These are phyloP conservation scores for Candida arabinofermentans DNA, from an alignment of 805 yeast genomes.

Conservation along the genomic window DNA sequence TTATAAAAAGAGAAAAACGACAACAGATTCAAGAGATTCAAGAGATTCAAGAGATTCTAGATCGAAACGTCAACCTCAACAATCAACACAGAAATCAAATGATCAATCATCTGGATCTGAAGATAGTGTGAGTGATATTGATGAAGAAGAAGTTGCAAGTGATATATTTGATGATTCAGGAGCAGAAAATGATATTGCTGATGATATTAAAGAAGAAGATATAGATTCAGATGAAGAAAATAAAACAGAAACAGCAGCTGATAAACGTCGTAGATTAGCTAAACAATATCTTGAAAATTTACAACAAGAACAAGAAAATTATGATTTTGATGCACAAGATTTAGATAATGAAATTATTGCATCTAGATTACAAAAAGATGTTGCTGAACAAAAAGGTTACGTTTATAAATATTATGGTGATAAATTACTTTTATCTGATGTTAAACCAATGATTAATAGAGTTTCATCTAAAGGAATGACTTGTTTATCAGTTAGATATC, in stretches of 20 bases:
- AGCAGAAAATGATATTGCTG: conserved; percentile 21
- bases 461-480: conserved; percentile 61
- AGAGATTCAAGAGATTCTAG: background rate
- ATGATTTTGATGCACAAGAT: conserved; percentile 83
- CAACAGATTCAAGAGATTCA: conserved; percentile 22
- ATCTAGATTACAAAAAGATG: conserved; percentile 78
- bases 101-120: conserved; percentile 38
- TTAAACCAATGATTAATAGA: conserved; percentile 44
- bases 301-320: conserved; percentile 49
- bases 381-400: conserved; percentile 84
- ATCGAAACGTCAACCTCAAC: no score
- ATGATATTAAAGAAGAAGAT: conserved; percentile 36
- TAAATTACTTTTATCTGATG: conserved; percentile 40
- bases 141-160: conserved; percentile 34
- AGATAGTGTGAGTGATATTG: conserved; percentile 30
- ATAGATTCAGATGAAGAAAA: conserved; percentile 69
- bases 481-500: conserved; percentile 50
- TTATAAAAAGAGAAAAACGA: conserved; percentile 17
- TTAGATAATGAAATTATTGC: conserved; percentile 83
- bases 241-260: conserved; percentile 78
- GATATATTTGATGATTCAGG: conserved; percentile 28
- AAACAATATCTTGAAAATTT: conserved; percentile 85
- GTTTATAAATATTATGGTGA: conserved; percentile 67
- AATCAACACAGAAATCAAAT: no score
- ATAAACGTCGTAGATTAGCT: conserved; percentile 89